Evolutionary conservation across 2,329 filamentous ascomycete genomes (phyloP).

Genomic region (Pseudogymnoascus sp.): DNA sequence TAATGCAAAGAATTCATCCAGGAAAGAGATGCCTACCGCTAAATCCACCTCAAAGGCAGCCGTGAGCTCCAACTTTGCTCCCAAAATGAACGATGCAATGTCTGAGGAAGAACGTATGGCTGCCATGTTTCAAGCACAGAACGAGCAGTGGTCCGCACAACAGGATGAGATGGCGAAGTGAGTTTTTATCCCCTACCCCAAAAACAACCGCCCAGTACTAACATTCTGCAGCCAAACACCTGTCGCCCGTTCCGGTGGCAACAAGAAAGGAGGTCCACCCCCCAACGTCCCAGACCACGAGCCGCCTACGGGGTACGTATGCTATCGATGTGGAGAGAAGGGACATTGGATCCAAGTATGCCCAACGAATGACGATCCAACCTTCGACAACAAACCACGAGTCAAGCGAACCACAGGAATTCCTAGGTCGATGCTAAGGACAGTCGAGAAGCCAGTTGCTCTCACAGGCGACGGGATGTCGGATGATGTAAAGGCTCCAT

Average conservation of each 20-base stretch:
- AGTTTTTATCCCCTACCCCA: constrained; percentile 32
- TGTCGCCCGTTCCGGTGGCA: constrained; percentile 52
- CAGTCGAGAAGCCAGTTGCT: constrained; percentile 81
- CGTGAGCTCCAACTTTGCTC: constrained; percentile 43
- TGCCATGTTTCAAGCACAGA: constrained; percentile 84
- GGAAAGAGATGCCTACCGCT: constrained; percentile 56
- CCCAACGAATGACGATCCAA: constrained; percentile 96
- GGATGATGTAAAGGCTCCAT: constrained; percentile 73
- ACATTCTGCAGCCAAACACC: constrained; percentile 47
- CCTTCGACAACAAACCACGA: constrained; percentile 85
- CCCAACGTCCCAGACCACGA: constrained; percentile 83
- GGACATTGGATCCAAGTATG: constrained; percentile 99
- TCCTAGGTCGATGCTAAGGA: constrained; percentile 88
- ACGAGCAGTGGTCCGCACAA: constrained; percentile 85
- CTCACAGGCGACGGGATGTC: constrained; percentile 65
- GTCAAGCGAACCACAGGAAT: constrained; percentile 97
- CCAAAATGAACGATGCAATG: constrained; percentile 66
- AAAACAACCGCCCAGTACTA: constrained; percentile 29
- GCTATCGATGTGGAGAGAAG: constrained; percentile 92
- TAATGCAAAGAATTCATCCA: constrained; percentile 71
- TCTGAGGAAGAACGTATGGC: constrained; percentile 92
- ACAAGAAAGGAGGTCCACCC: constrained; percentile 44
- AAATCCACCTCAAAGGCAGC: constrained; percentile 46
- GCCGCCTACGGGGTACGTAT: constrained; percentile 88
- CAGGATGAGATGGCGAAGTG: constrained; percentile 88